Conservation (phyloP, 148 eudicot species). For the Rhododendron henanense region DNA sequence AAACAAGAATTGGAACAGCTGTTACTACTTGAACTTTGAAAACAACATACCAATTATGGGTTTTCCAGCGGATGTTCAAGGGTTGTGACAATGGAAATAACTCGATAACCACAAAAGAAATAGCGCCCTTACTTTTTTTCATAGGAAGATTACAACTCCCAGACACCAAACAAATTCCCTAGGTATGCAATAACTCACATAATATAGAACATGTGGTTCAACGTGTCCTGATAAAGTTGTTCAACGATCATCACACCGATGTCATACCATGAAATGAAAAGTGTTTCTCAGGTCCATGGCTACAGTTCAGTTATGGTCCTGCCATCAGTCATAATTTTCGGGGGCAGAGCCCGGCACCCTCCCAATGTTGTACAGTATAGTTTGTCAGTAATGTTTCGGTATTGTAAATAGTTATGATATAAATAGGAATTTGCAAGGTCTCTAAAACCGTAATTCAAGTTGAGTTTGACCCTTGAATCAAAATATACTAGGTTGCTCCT, state of each 20-base stretch:
- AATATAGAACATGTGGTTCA: not conserved
- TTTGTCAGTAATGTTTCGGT: not conserved
- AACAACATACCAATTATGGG: not conserved
- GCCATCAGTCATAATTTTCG: not conserved
- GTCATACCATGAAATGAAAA: not conserved
- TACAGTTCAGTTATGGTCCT: not conserved
- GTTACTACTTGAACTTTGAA: not conserved
- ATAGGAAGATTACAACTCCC: not conserved
- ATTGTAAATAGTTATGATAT: not conserved
- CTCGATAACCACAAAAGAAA: not conserved
- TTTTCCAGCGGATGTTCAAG: not conserved
- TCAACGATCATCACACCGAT: not conserved
- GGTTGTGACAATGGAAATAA: not conserved
- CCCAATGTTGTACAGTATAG: not conserved
- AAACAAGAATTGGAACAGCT: slow-evolving; percentile 1
- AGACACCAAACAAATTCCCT: not conserved
- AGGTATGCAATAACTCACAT: not conserved
- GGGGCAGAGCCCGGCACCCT: not conserved
- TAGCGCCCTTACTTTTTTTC: not conserved
- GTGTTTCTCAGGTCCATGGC: not conserved
- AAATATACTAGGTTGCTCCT: not conserved
- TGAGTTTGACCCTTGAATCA: not conserved
- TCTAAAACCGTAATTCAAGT: not conserved
- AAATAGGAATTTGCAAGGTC: not conserved
- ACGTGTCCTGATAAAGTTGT: not conserved